Evolutionary conservation across 352 stramenopile species (phyloP).

Genomic region (Globisporangium paddicum): DNA sequence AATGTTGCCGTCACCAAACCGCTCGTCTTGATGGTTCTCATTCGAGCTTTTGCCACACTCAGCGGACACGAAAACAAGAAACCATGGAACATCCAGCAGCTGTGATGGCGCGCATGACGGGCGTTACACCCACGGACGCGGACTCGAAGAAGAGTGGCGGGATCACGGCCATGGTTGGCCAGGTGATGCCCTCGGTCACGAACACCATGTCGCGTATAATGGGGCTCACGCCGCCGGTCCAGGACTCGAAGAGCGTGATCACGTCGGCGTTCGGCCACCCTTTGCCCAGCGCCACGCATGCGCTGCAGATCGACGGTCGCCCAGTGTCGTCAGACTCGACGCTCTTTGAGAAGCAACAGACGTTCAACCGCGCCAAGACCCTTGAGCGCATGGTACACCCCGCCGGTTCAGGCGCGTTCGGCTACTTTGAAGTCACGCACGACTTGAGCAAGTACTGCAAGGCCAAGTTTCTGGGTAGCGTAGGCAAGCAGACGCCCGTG

Average conservation of each 20-base stretch:
- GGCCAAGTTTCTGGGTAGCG: slow-evolving; percentile 66
- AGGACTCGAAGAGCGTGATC: slow-evolving; percentile 21
- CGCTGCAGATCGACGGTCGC: slow-evolving; percentile 25
- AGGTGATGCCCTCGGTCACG: not conserved
- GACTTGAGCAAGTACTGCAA: slow-evolving; percentile 47
- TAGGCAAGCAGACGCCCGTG: slow-evolving; percentile 84
- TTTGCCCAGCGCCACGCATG: slow-evolving; percentile 23
- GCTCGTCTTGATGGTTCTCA: not conserved
- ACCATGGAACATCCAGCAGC: slow-evolving; percentile 27
- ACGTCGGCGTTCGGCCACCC: slow-evolving; percentile 30
- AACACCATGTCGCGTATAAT: slow-evolving; percentile 20
- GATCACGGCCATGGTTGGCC: slow-evolving; percentile 12
- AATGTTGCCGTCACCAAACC: no score
- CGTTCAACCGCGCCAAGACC: slow-evolving; percentile 33
- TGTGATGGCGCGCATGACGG: slow-evolving; percentile 24
- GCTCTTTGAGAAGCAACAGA: slow-evolving; percentile 23
- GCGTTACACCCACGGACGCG: slow-evolving; percentile 15
- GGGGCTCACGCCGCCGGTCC: slow-evolving; percentile 14
- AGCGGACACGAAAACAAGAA: not conserved
- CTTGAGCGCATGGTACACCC: slow-evolving; percentile 88
- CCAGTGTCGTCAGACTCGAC: slow-evolving; percentile 23
- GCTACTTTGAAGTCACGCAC: slow-evolving; percentile 88
- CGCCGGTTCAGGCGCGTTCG: slow-evolving; percentile 85
- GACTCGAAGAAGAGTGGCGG: slow-evolving; percentile 8
- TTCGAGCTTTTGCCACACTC: not conserved